These are phyloP conservation scores for Fonsecaea multimorphosa DNA, from an alignment of 2,329 filamentous ascomycete species.

Conservation along the genomic window DNA sequence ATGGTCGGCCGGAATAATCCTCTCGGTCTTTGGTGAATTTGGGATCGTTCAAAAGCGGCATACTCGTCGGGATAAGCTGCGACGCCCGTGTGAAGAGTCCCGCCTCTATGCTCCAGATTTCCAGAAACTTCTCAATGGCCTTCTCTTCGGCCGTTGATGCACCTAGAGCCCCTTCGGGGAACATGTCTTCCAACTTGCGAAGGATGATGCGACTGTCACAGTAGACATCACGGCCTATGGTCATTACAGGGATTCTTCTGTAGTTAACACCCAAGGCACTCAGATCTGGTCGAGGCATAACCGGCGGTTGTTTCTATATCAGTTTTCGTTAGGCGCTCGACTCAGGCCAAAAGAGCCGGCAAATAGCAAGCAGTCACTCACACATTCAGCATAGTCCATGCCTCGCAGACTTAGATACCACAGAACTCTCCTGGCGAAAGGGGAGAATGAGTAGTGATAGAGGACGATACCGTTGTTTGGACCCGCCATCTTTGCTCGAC, in stretches of 20 bases:
- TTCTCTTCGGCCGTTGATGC: conserved; percentile 50
- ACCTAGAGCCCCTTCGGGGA: conserved; percentile 53
- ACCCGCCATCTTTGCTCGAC: conserved; percentile 24
- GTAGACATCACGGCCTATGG: conserved; percentile 72
- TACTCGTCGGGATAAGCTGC: conserved; percentile 62
- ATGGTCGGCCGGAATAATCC: conserved; percentile 53
- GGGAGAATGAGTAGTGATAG: conserved; percentile 71
- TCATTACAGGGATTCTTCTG: conserved; percentile 71
- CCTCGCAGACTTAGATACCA: conserved; percentile 72
- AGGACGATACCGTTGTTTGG: conserved; percentile 46
- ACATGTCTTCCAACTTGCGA: conserved; percentile 60
- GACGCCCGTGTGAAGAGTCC: conserved; percentile 62
- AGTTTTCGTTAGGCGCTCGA: conserved; percentile 2
- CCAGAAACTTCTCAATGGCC: conserved; percentile 62
- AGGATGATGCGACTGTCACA: conserved; percentile 73
- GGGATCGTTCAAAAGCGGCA: conserved; percentile 62
- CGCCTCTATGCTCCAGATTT: conserved; percentile 62
- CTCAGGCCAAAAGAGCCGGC: background rate
- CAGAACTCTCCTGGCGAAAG: conserved; percentile 66
- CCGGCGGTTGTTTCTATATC: conserved; percentile 67
- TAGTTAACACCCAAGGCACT: conserved; percentile 67
- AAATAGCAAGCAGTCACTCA: conserved; percentile 48
- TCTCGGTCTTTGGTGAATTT: conserved; percentile 66
- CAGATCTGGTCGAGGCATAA: conserved; percentile 71
- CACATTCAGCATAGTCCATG: conserved; percentile 71